Conservation (phyloP, 306 rosid genomes). For the Prinsepia uniflora region DNA sequence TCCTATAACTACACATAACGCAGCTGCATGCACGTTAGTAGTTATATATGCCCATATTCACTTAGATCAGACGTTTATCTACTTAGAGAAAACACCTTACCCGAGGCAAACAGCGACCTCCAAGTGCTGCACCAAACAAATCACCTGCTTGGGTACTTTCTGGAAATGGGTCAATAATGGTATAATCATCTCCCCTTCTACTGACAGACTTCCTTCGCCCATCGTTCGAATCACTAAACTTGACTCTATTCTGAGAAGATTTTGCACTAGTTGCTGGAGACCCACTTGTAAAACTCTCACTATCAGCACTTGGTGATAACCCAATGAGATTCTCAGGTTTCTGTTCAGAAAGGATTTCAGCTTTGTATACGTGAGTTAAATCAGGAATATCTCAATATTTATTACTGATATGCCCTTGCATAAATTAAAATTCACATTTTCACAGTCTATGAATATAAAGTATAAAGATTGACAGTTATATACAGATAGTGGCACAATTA, state of each 20-base stretch:
- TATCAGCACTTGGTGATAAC: constrained; percentile 47
- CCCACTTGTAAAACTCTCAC: constrained; percentile 54
- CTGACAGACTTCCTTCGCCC: constrained; percentile 59
- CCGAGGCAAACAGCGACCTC: constrained; percentile 51
- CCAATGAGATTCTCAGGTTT: constrained; percentile 61
- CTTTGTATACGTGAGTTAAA: constrained; percentile 11
- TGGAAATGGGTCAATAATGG: constrained; percentile 48
- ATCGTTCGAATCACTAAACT: constrained; percentile 50
- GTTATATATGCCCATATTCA: neutral
- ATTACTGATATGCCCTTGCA: neutral
- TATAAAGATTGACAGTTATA: neutral
- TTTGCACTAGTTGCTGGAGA: constrained; percentile 62
- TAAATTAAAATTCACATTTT: neutral
- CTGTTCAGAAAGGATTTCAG: constrained; percentile 39
- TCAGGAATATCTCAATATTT: neutral
- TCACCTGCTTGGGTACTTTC: constrained; percentile 84
- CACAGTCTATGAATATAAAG: neutral
- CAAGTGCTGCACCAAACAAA: constrained; percentile 54
- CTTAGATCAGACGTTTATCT: neutral
- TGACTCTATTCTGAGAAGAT: constrained; percentile 40
- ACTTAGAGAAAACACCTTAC: constrained; percentile 28
- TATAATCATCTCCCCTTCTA: constrained; percentile 51
- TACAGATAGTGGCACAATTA: neutral
- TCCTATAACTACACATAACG: neutral
- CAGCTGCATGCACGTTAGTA: neutral